These are phyloP conservation scores for Tolypocladium sp. DNA, from an alignment of 2,329 filamentous ascomycete species.

Conservation along the genomic window DNA sequence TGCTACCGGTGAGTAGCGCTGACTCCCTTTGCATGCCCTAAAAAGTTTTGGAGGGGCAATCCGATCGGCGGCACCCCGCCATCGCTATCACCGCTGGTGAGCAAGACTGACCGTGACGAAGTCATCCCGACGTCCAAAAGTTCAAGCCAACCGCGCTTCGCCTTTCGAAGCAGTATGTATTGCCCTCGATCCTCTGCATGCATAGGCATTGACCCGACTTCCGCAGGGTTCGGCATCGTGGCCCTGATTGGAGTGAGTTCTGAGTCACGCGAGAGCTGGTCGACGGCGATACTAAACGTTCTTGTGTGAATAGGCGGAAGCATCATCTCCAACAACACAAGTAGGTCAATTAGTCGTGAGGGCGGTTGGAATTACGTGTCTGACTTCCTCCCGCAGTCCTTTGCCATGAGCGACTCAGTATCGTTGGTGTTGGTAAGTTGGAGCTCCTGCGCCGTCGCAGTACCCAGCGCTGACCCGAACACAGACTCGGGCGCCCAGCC, in stretches of 20 bases:
- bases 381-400: slow-evolving; percentile 53
- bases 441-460: neutral
- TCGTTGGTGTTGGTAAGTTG: slow-evolving; percentile 83
- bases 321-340: slow-evolving; percentile 82
- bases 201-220: slow-evolving; percentile 4
- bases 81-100: slow-evolving; percentile 4
- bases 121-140: slow-evolving; percentile 87
- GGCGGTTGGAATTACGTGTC: neutral
- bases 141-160: slow-evolving; percentile 93
- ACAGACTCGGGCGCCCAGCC: slow-evolving; percentile 92
- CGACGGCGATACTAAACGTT: neutral
- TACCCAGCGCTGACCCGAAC: slow-evolving; percentile 8
- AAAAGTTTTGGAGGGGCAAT: slow-evolving; percentile 18
- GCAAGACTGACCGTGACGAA: slow-evolving; percentile 17
- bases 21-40: neutral
- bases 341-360: slow-evolving; percentile 41
- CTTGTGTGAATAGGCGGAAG: slow-evolving; percentile 60
- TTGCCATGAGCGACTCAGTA: slow-evolving; percentile 93
- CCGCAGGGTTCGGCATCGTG: slow-evolving; percentile 79
- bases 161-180: slow-evolving; percentile 83
- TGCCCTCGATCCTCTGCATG: neutral
- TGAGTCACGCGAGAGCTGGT: neutral
- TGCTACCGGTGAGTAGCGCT: slow-evolving; percentile 65
- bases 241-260: slow-evolving; percentile 93
- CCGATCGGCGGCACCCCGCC: slow-evolving; percentile 18